Evolutionary conservation across 805 yeast species (phyloP), one percentile per base, ranked within the genome.

Genomic region (Candida anglica): DNA sequence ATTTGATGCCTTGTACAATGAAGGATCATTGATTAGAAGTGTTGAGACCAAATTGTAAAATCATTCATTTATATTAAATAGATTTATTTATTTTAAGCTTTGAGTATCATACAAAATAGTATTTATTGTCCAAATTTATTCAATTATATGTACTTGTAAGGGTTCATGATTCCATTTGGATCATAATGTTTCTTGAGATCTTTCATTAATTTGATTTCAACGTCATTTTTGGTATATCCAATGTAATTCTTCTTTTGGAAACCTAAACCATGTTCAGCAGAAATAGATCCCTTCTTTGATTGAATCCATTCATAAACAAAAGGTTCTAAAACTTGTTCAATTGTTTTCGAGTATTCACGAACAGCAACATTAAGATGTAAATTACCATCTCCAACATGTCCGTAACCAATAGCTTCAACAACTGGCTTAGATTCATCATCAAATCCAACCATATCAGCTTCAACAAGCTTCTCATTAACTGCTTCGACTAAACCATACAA

Each of bases 311-410:
- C 95, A 56, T 88, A 93, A 19, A 93, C 93, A 62, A 84, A 93
- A 29, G 98, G 98, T 60, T 93, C 98, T 41, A 93, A 71, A 2
- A 73, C 76, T 36, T 73, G 64, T 62, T 93, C 98, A 36, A 93
- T 85, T 18, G 71, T 75, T 56, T 85, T 81, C 42, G 71, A 71
- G 62, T 93, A 93, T 50, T 78, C 74, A 58, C 96, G 77, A 13
- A 88, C 95, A 27, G 94, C 82, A 33, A 93, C 94, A 54, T 93
- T 93, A 53, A 93, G 75, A 59, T 93, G 98, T 50, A 93, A 68
- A 62, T 93, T 93, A 34, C 98, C 98, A 56, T 93, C 98, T 37
- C 98, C 98, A 50, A 93, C 75, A 53, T 93, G 98, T n/a, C 98
- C 98, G 52, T 91, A 93, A 0, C 98, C 98, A 44, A 91, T 80